Base-by-base conservation (phyloP, 2,329 filamentous ascomycete species). In the Cladophialophora carrionii region DNA sequence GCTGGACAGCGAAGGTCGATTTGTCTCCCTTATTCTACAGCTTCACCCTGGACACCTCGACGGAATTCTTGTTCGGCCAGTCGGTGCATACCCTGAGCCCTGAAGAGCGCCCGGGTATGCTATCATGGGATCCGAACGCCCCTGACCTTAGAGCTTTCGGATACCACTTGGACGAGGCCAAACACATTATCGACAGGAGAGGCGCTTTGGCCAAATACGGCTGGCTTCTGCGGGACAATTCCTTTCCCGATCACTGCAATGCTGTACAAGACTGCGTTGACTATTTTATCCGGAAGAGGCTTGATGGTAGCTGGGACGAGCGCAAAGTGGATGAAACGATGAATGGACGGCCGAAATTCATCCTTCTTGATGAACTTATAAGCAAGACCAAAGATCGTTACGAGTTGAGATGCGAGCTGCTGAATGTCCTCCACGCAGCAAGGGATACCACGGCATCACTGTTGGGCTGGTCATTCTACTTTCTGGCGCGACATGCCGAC, bases 21-120 rank as follows among this genome's bases (percentile, higher is more conserved):
- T 85, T 94, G 8, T 84, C 87, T 69, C 86, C 92, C 66, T 81
- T 96, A 61, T 89, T 96, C 78, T 96, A 92, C 80, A 84, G 90
- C n/a, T 89, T 88, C 73, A 93, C 92, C 29, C 56, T 73, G 3
- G 71, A 71, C 41, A 61, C 53, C 2, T 48, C 62, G 6, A 71
- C 67, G 2, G 65, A 69, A 26, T 72, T 67, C 34, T 48, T 72
- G 10, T 67, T 72, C 37, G 69, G 71, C 14, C 56, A 70, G 53
- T 51, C 65, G 1, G 60, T 70, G 4, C 48, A 68, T 12, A 59
- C 62, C 6, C 61, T 68, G 10, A 41, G 46, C 6, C 37, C 73
- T 84, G 8, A 53, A 41, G 51, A 56, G 17, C 43, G 57, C 41
- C 3, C 17, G 26, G 37, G 61, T 46, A 10, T 20, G 43, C 17